Base-by-base conservation (phyloP, 2,329 filamentous ascomycete species). In the Hypoxylon sp. region DNA sequence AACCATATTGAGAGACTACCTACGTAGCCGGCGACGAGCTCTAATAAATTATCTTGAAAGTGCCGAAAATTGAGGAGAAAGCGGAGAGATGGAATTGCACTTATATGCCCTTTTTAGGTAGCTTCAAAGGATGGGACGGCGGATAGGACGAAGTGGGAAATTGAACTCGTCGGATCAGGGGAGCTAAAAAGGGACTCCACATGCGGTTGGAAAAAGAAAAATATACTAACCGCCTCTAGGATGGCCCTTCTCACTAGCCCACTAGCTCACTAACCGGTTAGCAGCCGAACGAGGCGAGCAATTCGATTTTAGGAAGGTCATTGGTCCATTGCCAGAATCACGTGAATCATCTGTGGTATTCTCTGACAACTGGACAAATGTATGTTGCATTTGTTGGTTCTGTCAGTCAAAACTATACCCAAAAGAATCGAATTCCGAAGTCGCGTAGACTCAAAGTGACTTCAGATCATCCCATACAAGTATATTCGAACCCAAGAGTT, bases 31-130 rank as follows among this genome's bases (percentile, higher is more conserved):
- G 41, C 14, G 27, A 47, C 30, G 47, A 52, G 2, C 39, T 59
- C 12, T 16, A 53, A 39, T 27, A 45, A 47, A 27, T 29, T 50
- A 29, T 52, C 16, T 21, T 19, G 51, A 30, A 34, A 55, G 27
- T 32, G n/a, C 37, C 30, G 30, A 34, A 43, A 53, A 29, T 27
- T 57, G 67, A 65, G 57, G 64, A 63, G 63, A 63, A n/a, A 65
- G 64, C 62, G 66, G 63, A 59, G 56, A 59, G 63, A 32, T 21
- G 16, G 8, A 43, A 66, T 58, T 32, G 61, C 50, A 23, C 32
- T 45, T 56, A 7, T 34, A 11, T 41, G 56, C 59, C 48, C 37
- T 39, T 8, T 19, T 16, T 41, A 56, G 12, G 30, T 55, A 67
- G 53, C 47, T 56, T 56, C 25, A 34, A 34, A 30, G 19, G 51